Percentiles rank a stretch among this genome's conserved stretches.
Conservation (phyloP, 202 grass and related monocot genomes). For the Saccharum hybrid region DNA sequence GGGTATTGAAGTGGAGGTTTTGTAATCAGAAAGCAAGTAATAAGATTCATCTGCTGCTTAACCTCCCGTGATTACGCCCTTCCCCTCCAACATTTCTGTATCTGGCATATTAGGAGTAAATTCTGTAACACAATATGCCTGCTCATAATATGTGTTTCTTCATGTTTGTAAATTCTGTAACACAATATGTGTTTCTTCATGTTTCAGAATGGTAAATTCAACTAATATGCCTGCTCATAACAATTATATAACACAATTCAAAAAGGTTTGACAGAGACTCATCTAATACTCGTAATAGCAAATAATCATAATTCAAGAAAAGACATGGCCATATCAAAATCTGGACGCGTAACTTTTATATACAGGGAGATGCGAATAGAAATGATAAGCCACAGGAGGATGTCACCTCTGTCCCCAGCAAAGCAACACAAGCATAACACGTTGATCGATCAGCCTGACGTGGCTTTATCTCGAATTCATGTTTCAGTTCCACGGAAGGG, state of each 20-base stretch:
- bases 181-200: too few species aligned
- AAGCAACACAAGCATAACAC: not conserved
- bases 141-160: too few species aligned
- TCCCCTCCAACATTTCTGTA: not conserved
- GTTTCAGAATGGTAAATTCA: not conserved
- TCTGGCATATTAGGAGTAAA: too few species aligned
- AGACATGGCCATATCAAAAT: not conserved
- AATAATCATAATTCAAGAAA: constrained; percentile 12
- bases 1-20: too few species aligned
- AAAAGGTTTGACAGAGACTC: constrained; percentile 1
- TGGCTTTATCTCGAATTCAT: not conserved
- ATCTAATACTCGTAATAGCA: not conserved
- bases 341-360: not conserved
- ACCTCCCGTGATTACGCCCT: not conserved
- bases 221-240: not conserved
- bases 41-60: not conserved
- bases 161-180: too few species aligned
- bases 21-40: too few species aligned
- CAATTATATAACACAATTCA: constrained; percentile 41
- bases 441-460: not conserved
- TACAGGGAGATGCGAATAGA: not conserved
- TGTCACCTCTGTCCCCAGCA: not conserved
- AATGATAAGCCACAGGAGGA: not conserved
- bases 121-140: too few species aligned
- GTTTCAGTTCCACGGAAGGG: constrained; percentile 5